Base-by-base conservation (phyloP, 2,329 filamentous ascomycete species). In the Penicillium sp. region DNA sequence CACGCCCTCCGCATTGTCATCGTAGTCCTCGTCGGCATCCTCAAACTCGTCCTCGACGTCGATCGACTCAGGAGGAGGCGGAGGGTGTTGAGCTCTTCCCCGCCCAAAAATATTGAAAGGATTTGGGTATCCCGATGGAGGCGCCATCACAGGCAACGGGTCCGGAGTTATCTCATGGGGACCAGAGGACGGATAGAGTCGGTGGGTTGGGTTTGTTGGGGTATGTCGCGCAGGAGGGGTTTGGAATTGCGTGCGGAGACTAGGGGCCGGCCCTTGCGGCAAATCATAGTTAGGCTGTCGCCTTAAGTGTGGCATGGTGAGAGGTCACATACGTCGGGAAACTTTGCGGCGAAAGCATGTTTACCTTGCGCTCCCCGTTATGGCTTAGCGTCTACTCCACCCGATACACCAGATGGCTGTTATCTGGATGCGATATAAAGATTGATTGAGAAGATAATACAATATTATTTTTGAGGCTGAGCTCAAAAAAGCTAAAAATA, bases 171-270 rank as follows among this genome's bases (percentile, higher is more conserved):
- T 49, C 11, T 61, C 61, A 67, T 67, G 21, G 54, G 65, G n/a
- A 49, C 68, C 45, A 3, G 63, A 61, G 44, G 70, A 68, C 11
- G 71, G 70, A 3, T 65, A 66, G 45, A 61, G 64, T 10, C 64
- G 60, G 26, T 68, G 67, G 10, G 67, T 65, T 58, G 62, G 65
- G 44, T 64, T 65, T 35, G 63, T 60, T 37, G 60, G 71, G 14
- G 67, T 68, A 16, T 61, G 64, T 29, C 66, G 65, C 10, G 70
- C 61, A 1, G 71, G 70, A 10, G 71, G 71, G 10, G 71, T 74
- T 19, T 71, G 69, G 50, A 71, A 74, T 54, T 74, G 71, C 2
- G 61, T 52, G 51, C 63, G 65, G 14, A 66, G 60, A 26, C 53
- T 57, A 19, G 59, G 49, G 8, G 49, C 49, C 4, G 54, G n/a